Conservation (phyloP, 371 early-diverging fungal species). For the Mortierella sp. region DNA sequence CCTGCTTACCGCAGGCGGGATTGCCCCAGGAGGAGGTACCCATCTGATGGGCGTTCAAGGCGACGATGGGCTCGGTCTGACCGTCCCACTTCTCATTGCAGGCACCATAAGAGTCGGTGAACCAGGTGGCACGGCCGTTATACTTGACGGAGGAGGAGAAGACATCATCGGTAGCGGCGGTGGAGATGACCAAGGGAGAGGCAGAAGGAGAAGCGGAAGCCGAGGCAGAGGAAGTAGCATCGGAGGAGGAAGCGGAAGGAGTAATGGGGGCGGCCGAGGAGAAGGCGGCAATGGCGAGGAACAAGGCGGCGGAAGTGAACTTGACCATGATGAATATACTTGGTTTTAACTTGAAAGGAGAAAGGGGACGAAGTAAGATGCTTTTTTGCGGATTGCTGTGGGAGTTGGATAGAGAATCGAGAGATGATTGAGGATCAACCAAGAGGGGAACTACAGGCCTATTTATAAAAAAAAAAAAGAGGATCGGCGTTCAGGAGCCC, state of each 20-base stretch:
- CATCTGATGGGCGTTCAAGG: slow-evolving; percentile 45
- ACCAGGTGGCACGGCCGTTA: slow-evolving; percentile 50
- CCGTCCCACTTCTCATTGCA: slow-evolving; percentile 42
- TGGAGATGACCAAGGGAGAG: neutral
- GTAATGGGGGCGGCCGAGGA: slow-evolving; percentile 2
- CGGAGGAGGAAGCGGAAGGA: neutral
- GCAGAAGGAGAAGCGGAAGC: neutral
- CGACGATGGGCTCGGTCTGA: slow-evolving; percentile 29
- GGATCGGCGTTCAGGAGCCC: too few species aligned
- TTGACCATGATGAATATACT: slow-evolving; percentile 33
- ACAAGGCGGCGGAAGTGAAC: slow-evolving; percentile 20
- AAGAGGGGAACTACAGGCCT: neutral
- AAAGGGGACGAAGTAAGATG: neutral
- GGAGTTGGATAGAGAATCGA: slow-evolving; percentile 1
- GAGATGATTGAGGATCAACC: neutral
- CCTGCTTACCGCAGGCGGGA: slow-evolving; percentile 28
- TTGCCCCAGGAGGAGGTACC: slow-evolving; percentile 35
- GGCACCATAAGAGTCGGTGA: slow-evolving; percentile 37
- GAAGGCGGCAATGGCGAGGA: slow-evolving; percentile 21
- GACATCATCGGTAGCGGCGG: neutral
- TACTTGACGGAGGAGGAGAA: slow-evolving; percentile 24
- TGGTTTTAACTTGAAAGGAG: neutral
- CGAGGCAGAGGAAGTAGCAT: slow-evolving; percentile 3
- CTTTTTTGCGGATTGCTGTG: neutral
- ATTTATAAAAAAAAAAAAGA: neutral